Percentiles rank a stretch among this genome's conserved stretches.
phyloP scores from a whole-genome alignment of 441 rosid genomes.

The Monsonia emarginata region DNA sequence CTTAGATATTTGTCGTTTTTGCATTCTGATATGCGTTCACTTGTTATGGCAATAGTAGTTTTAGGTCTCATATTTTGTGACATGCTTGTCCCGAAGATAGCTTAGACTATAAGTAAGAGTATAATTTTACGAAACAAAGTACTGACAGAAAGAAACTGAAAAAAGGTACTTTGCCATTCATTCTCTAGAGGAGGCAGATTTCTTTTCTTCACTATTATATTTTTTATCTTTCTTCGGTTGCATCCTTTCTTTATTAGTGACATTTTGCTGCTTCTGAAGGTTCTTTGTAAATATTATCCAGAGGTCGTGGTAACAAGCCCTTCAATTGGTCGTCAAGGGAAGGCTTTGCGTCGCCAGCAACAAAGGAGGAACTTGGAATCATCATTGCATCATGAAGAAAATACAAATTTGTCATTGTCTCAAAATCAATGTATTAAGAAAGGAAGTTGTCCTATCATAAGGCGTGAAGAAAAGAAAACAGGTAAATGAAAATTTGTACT shows the following conservation, averaged over 20 bases:
- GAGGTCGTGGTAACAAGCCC: constrained; percentile 53
- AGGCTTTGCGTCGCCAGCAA: constrained; percentile 66
- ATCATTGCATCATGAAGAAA: constrained; percentile 15
- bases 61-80: background rate
- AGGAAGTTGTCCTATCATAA: constrained; percentile 6
- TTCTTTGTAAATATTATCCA: constrained; percentile 62
- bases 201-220: background rate
- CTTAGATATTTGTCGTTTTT: background rate
- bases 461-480: constrained; percentile 14
- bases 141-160: background rate
- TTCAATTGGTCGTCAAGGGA: constrained; percentile 88
- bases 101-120: background rate
- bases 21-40: background rate
- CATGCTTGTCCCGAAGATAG: background rate
- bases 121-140: background rate
- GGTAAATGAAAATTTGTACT: constrained; percentile 20
- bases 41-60: background rate
- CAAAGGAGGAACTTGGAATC: constrained; percentile 43
- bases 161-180: background rate
- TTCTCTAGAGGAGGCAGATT: background rate
- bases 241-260: background rate
- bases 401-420: constrained; percentile 13
- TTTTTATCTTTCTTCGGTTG: background rate
- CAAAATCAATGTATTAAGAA: constrained; percentile 21
- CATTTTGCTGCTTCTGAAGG: constrained; percentile 33